Base-by-base conservation (phyloP, 108 stramenopile species). In the Schizochytrium sp. region DNA sequence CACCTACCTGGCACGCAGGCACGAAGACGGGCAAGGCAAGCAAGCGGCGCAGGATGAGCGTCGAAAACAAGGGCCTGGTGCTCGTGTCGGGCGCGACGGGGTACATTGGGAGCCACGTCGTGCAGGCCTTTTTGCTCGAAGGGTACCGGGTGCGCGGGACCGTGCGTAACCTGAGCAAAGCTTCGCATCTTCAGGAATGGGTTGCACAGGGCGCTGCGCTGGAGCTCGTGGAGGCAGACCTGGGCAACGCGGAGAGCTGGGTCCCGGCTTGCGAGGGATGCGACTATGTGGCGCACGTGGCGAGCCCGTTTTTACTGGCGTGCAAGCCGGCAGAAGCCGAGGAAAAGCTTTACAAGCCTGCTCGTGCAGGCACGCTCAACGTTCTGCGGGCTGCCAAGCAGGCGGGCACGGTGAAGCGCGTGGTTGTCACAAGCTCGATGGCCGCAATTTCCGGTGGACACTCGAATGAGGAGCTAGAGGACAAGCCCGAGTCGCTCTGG, bases 61-160 rank as follows among this genome's bases (percentile, higher is more conserved):
- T 2, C 34, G 55, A 4, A 1, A 23, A 69, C 14, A 69, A 83
- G 28, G 76, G 76, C 76, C 45, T 88, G 18, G 87, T 88, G 34
- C 60, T 88, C n/a, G 87, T 88, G 60, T 44, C 87, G 21, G 87
- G 87, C 44, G 87, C 63, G 43, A 69, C 44, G 14, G 88, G 88
- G 10, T 88, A 45, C 53, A 41, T 88, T 25, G 88, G 48, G n/a
- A 28, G 34, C 25, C 72, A 72, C 51, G 60, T 69, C 0, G 88
- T 55, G 47, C 72, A 47, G 5, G 88, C 12, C 0, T 45, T 72
- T 5, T 16, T 69, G 25, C 19, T 16, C 25, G 44, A 47, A 6
- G 88, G 88, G 5, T 88, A 25, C 72, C 60, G 88, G 8, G 88
- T 88, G 25, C 88, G 88, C 28, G 88, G 88, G 34, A 88, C 88